phyloP scores from a whole-genome alignment of 2,329 filamentous ascomycete species.

The Xylariales sp. region DNA sequence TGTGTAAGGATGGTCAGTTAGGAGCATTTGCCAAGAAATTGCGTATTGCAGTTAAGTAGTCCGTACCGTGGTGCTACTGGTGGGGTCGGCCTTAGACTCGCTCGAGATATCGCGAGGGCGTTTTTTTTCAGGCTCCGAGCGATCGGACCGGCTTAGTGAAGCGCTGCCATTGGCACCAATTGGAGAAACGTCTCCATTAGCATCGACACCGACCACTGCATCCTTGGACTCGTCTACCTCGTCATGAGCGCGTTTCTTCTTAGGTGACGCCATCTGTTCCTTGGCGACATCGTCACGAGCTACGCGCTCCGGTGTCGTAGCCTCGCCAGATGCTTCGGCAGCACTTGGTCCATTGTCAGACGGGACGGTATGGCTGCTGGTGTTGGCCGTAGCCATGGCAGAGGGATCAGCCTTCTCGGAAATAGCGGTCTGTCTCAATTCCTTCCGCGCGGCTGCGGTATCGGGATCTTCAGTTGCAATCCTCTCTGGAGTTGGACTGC shows the following conservation, averaged over 20 bases:
- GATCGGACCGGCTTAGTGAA: constrained; percentile 57
- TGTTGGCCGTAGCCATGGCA: constrained; percentile 43
- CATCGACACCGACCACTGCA: constrained; percentile 49
- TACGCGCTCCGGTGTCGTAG: constrained; percentile 38
- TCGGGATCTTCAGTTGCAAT: constrained; percentile 65
- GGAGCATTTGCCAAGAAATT: not conserved
- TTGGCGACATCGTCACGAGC: constrained; percentile 55
- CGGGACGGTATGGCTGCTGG: constrained; percentile 44
- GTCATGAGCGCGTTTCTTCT: constrained; percentile 73
- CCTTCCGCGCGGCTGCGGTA: constrained; percentile 71
- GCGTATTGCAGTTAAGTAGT: not conserved
- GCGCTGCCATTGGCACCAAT: constrained; percentile 59
- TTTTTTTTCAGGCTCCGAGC: constrained; percentile 74
- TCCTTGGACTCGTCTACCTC: constrained; percentile 65
- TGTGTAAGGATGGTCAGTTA: constrained; percentile 28
- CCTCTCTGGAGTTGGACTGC: constrained; percentile 46
- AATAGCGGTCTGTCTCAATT: constrained; percentile 73
- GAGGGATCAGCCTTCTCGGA: constrained; percentile 60
- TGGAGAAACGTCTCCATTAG: constrained; percentile 50
- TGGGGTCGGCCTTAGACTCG: constrained; percentile 51
- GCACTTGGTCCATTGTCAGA: constrained; percentile 33
- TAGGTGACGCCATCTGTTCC: constrained; percentile 68
- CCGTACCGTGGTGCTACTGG: constrained; percentile 51
- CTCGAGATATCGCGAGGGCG: constrained; percentile 65
- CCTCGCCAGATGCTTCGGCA: constrained; percentile 37